Conservation (phyloP, 192 early-diverging fungal species). For the Kickxella alabastrina region DNA sequence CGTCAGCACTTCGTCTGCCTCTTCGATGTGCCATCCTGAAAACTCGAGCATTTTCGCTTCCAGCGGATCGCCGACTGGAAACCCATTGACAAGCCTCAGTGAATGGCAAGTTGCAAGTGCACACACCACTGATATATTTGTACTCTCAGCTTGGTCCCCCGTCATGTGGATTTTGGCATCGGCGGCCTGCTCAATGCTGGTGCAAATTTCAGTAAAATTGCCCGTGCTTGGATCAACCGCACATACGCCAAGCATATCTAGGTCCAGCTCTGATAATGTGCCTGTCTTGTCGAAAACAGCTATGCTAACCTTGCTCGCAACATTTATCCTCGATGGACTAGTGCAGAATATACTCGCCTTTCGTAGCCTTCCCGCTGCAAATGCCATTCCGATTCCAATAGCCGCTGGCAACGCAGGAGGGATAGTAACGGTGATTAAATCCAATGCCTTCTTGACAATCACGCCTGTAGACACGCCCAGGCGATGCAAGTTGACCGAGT, state of each 20-base stretch:
- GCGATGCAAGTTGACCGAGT: constrained; percentile 78
- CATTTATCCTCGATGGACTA: constrained; percentile 88
- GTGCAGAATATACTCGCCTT: constrained; percentile 85
- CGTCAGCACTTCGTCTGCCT: constrained; percentile 55
- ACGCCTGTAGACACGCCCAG: constrained; percentile 64
- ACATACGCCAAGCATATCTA: constrained; percentile 86
- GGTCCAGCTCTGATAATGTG: constrained; percentile 90
- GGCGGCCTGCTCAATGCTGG: constrained; percentile 1
- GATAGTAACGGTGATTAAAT: constrained; percentile 93
- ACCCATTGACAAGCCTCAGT: constrained; percentile 77
- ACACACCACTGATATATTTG: constrained; percentile 27
- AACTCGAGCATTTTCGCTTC: constrained; percentile 98
- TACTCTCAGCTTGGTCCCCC: background rate
- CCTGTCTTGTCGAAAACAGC: constrained; percentile 99
- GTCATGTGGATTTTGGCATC: background rate
- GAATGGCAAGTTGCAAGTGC: constrained; percentile 78
- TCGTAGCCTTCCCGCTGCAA: constrained; percentile 82
- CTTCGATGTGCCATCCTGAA: constrained; percentile 86
- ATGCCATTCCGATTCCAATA: constrained; percentile 93
- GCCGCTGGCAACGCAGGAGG: constrained; percentile 95
- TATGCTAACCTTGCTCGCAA: constrained; percentile 89
- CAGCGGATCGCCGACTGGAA: constrained; percentile 89
- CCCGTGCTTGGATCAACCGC: constrained; percentile 29
- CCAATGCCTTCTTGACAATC: constrained; percentile 82
- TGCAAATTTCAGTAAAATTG: constrained; percentile 39